Evolutionary conservation across 2,329 filamentous ascomycete species (phyloP).

Genomic region (Colletotrichum falcatum): DNA sequence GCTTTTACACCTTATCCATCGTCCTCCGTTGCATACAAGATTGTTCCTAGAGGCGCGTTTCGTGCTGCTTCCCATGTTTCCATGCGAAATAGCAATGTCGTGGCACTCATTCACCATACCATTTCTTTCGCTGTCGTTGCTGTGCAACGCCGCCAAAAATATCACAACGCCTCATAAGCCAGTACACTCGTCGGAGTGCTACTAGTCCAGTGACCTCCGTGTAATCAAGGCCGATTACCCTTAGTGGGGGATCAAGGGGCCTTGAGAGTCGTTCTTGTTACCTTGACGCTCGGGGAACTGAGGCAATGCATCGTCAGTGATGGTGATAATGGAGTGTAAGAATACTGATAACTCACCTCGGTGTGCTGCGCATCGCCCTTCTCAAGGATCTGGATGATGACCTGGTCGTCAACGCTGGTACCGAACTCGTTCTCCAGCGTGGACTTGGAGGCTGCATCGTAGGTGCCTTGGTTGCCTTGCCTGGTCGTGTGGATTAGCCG

Average conservation of each 20-base stretch:
- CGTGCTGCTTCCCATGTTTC: constrained; percentile 1
- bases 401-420: constrained; percentile 81
- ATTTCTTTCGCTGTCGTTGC: constrained; percentile 17
- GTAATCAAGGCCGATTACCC: background rate
- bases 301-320: background rate
- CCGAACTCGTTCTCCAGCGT: constrained; percentile 89
- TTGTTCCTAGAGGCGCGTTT: constrained; percentile 3
- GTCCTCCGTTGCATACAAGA: constrained; percentile 17
- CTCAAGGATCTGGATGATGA: constrained; percentile 84
- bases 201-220: background rate
- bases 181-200: background rate
- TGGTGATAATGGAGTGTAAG: background rate
- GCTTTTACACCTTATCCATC: background rate
- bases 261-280: constrained; percentile 64
- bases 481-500: constrained; percentile 57
- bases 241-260: constrained; percentile 57
- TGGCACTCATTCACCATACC: background rate
- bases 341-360: constrained; percentile 55
- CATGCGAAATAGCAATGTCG: background rate
- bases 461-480: constrained; percentile 85
- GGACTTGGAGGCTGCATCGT: constrained; percentile 80
- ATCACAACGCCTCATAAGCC: constrained; percentile 11
- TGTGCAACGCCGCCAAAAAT: constrained; percentile 3
- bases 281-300: constrained; percentile 67
- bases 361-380: constrained; percentile 76